Evolutionary conservation across 225 moss, liverwort and hornwort species (phyloP).

Genomic region (Pseudisothecium myosuroides): DNA sequence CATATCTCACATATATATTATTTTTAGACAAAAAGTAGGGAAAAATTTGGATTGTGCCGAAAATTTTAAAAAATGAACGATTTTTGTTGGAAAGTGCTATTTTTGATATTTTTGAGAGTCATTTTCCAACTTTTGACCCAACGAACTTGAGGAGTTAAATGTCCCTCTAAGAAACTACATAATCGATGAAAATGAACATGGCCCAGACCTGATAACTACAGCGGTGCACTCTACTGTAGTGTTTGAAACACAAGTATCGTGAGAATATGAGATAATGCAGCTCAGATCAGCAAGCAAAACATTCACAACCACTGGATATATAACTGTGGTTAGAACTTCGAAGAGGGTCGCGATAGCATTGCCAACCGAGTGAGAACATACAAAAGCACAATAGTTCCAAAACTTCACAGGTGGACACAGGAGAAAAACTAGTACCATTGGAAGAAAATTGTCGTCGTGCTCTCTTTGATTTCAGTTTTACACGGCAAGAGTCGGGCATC

Average conservation of each 20-base stretch:
- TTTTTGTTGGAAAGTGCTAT: background rate
- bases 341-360: background rate
- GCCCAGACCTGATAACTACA: background rate
- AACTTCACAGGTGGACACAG: background rate
- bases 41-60: no score
- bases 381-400: background rate
- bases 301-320: background rate
- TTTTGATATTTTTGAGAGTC: rapidly evolving
- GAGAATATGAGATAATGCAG: background rate
- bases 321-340: background rate
- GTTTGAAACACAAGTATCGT: background rate
- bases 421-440: background rate
- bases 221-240: background rate
- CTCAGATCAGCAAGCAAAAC: background rate
- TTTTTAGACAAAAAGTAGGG: no score
- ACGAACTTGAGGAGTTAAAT: background rate
- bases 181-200: background rate
- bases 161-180: background rate
- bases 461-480: constrained; percentile 1
- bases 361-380: background rate
- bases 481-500: constrained; percentile 1
- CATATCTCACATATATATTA: no score
- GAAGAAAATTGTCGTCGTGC: background rate
- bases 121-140: background rate
- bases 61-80: no score